Base-by-base conservation (phyloP, 768 basidiomycete species). In the Termitomyces sp. region DNA sequence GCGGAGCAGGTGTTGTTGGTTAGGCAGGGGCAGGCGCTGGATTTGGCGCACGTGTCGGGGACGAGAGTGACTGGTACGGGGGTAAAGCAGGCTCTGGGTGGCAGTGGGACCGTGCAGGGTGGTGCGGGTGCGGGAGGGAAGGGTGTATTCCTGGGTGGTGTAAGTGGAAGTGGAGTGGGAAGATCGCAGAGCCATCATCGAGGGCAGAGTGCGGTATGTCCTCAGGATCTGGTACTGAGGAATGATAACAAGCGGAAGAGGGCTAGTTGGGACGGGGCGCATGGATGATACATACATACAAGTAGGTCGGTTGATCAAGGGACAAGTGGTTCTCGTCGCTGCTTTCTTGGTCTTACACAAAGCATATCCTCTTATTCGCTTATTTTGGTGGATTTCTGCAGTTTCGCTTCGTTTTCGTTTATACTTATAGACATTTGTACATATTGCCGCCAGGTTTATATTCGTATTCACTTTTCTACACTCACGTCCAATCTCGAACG, bases 181-280 rank as follows among this genome's bases (percentile, higher is more conserved):
- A 53, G 54, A n/a, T 57, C 62, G 37, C 57, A 57, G 61, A 71
- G 71, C 52, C 77, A 78, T 64, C 74, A 77, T 62, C 68, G 76
- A 17, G 76, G 75, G 14, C 75, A 75, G 66, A 78, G 76, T 58
- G 73, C 71, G 21, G 74, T 77, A 37, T 72, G 73, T 56, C 75
- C 75, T 15, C 72, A 73, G 66, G 75, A 76, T 59, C 54, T 76
- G 55, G 58, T 73, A 12, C 40, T 73, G 53, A 50, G 65, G 30
- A 69, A 62, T 48, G 68, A 63, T 26, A 68, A 70, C 46, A 76
- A 75, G 67, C 63, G 75, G 55, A 78, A 77, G 68, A 70, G 77
- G 61, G 71, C 71, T 17, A 78, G 76, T 63, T 78, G 76, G 77
- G 77, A 78, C 62, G 75, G 77, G 3, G 74, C 57, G 7, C 63